phyloP scores from a whole-genome alignment of 305 asterid genomes.

The Rubia occidens region DNA sequence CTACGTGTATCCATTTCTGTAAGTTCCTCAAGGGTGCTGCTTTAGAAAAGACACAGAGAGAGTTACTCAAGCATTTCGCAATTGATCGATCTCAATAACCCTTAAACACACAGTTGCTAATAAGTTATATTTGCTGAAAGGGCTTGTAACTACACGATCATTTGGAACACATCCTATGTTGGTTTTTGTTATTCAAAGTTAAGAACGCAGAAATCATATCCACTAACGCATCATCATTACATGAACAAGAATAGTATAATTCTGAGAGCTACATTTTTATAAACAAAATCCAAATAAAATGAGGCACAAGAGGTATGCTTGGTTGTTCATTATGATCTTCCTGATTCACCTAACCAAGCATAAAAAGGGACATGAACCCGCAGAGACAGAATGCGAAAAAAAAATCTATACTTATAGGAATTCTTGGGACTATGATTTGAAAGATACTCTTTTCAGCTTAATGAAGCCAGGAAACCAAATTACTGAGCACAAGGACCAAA shows the following conservation, averaged over 20 bases:
- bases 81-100: background rate
- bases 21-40: background rate
- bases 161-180: background rate
- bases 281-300: background rate
- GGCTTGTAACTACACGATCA: background rate
- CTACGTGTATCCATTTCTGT: background rate
- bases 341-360: background rate
- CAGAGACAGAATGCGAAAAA: background rate
- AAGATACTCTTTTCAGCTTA: background rate
- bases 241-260: too few species aligned
- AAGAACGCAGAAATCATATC: background rate
- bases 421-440: background rate
- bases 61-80: background rate
- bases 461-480: background rate
- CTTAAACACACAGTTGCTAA: background rate
- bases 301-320: background rate
- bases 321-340: background rate
- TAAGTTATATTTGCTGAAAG: background rate
- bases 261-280: background rate
- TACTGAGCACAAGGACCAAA: background rate
- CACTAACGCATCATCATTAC: background rate
- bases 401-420: too few species aligned
- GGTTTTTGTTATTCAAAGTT: background rate
- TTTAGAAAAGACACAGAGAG: background rate
- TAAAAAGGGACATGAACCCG: conserved; percentile 2